phyloP scores from a whole-genome alignment of 2,329 filamentous ascomycete species.

The Periglandula ipomoeae region DNA sequence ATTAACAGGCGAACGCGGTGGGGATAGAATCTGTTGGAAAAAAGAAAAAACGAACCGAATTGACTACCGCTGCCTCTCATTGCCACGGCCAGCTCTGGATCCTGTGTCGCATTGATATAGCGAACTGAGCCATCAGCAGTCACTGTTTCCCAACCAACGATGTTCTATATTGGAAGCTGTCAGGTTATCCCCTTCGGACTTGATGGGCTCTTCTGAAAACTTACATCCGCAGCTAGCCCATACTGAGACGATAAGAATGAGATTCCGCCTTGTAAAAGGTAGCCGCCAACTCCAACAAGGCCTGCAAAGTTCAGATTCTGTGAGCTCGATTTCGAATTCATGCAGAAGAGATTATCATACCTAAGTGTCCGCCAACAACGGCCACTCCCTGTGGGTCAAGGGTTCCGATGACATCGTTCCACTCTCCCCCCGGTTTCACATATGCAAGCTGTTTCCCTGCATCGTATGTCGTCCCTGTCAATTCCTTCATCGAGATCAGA shows the following conservation, averaged over 20 bases:
- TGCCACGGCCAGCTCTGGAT: slow-evolving; percentile 18
- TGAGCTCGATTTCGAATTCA: neutral
- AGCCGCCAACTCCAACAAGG: neutral
- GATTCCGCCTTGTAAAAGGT: neutral
- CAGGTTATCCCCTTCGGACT: neutral
- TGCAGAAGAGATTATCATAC: neutral
- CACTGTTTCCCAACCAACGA: slow-evolving; percentile 19
- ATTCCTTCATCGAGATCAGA: slow-evolving; percentile 24
- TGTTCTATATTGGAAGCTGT: too few species aligned
- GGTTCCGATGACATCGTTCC: slow-evolving; percentile 27
- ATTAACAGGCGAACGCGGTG: too few species aligned
- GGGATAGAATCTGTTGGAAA: too few species aligned
- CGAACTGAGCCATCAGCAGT: slow-evolving; percentile 16
- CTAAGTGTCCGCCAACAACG: slow-evolving; percentile 18
- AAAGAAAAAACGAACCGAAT: slow-evolving; percentile 13
- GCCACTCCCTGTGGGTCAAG: slow-evolving; percentile 25
- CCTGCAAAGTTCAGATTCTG: neutral
- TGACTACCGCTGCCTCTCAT: slow-evolving; percentile 20
- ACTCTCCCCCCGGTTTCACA: slow-evolving; percentile 29
- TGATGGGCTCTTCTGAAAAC: neutral
- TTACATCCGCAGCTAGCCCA: neutral
- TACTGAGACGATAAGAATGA: neutral
- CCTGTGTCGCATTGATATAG: slow-evolving; percentile 16
- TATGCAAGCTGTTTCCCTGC: slow-evolving; percentile 22
- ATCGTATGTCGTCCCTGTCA: slow-evolving; percentile 25